phyloP scores from a whole-genome alignment of 805 yeast species.

The Debaryomyces tyrocola region DNA sequence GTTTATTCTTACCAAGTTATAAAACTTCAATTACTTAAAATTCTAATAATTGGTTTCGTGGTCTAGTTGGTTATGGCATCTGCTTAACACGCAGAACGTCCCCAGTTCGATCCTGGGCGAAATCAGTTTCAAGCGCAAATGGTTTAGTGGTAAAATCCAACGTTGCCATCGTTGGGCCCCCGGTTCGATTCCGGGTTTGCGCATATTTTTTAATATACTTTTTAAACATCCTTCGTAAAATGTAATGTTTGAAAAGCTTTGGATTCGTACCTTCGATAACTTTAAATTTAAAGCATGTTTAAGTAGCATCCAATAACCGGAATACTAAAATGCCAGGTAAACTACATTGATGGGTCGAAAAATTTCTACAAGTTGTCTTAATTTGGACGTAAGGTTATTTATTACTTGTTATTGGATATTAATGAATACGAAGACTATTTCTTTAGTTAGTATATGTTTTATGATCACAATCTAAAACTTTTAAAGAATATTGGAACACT shows the following conservation, averaged over 20 bases:
- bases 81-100: slow-evolving; percentile 99
- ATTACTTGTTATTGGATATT: too few relatives aligned
- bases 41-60: slow-evolving; percentile 43
- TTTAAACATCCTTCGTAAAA: too few relatives aligned
- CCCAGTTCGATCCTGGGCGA: slow-evolving; percentile 99
- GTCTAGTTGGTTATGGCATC: slow-evolving; percentile 99
- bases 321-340: too few relatives aligned
- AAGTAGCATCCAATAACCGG: too few relatives aligned
- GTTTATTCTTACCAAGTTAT: too few relatives aligned
- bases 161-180: slow-evolving; percentile 7
- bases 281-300: neutral
- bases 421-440: too few relatives aligned
- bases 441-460: neutral
- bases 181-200: slow-evolving; percentile 7
- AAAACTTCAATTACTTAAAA: too few relatives aligned
- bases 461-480: neutral
- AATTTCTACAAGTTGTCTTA: too few relatives aligned
- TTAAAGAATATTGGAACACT: neutral
- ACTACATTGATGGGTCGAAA: too few relatives aligned
- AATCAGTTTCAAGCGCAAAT: slow-evolving; percentile 53
- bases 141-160: slow-evolving; percentile 6
- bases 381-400: too few relatives aligned
- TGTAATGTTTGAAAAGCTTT: too few relatives aligned
- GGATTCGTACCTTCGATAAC: too few relatives aligned
- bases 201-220: slow-evolving; percentile 3